phyloP scores from a whole-genome alignment of 495 filamentous ascomycete genomes.

The Emericellopsis terricola region DNA sequence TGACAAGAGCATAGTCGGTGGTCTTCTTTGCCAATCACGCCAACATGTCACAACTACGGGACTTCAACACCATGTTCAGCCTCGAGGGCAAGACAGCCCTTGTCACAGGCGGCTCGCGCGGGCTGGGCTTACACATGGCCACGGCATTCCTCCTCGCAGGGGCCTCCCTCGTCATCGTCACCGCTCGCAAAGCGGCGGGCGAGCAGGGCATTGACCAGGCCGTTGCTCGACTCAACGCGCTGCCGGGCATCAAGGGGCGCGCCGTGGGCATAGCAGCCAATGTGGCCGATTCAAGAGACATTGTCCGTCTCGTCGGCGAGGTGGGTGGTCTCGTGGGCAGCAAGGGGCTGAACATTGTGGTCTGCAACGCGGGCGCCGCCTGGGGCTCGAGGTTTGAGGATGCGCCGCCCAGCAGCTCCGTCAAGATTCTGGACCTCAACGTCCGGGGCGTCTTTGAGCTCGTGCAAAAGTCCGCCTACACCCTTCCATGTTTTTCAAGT shows the following conservation, averaged over 20 bases:
- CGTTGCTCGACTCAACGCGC: slow-evolving; percentile 19
- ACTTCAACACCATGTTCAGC: slow-evolving; percentile 17
- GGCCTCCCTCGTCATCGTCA: slow-evolving; percentile 19
- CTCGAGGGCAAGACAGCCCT: slow-evolving; percentile 24
- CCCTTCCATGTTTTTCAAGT: background rate
- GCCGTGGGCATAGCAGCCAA: slow-evolving; percentile 24
- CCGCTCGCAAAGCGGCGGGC: slow-evolving; percentile 17
- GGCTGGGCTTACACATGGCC: slow-evolving; percentile 21
- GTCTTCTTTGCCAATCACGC: no score
- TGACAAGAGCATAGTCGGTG: no score
- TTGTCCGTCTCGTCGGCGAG: slow-evolving; percentile 16
- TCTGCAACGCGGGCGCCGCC: slow-evolving; percentile 23
- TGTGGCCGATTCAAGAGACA: slow-evolving; percentile 17
- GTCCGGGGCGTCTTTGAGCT: slow-evolving; percentile 19
- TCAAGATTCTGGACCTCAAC: slow-evolving; percentile 25
- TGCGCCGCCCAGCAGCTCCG: slow-evolving; percentile 16
- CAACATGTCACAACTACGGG: slow-evolving; percentile 6
- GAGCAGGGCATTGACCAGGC: slow-evolving; percentile 13
- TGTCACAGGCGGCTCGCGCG: slow-evolving; percentile 22
- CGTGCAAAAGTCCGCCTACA: slow-evolving; percentile 1
- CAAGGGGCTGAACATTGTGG: slow-evolving; percentile 15
- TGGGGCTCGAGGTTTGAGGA: slow-evolving; percentile 24
- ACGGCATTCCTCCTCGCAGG: slow-evolving; percentile 23
- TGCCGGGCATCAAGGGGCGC: slow-evolving; percentile 14
- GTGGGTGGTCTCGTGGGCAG: slow-evolving; percentile 13